Evolutionary conservation across 352 stramenopile species (phyloP), one percentile per base, ranked within the genome.

Genomic region (Pythium insidiosum): DNA sequence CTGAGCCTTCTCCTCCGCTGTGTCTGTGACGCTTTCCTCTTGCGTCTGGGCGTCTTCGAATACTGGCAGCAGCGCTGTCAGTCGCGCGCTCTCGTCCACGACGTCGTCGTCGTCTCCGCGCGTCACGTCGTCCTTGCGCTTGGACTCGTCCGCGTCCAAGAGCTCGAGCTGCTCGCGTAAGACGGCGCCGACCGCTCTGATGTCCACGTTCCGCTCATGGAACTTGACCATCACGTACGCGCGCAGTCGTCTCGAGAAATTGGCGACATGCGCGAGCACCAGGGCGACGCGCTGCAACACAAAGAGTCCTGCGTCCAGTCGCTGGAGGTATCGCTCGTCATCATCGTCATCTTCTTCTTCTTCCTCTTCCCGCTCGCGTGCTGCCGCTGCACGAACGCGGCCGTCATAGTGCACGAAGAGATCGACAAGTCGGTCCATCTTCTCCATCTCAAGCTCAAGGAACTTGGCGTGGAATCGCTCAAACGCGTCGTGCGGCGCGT

Each of bases 401-500:
- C 57, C 50, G 15, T 89, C 55, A 51, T 90, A 90, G 48, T 83
- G 81, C 2, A 63, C 68, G 45, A 89, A 89, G 21, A 89, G 43
- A 50, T 90, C 78, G 9, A 93, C 61, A 3, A 88, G 46, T 13
- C 80, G 72, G 43, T 93, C 80, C 18, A 88, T 47, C 50, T 93
- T 93, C 30, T 93, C 77, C 60, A 85, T 80, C 6, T 86, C 70
- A 20, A 69, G 82, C 43, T 93, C 80, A 1, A 89, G 51, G 60
- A 93, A 89, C 43, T 93, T 93, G 31, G 67, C 77, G 25, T 93
- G 69, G 4, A 93, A 62, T 7, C 77, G 78, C 10, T 73, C 75
- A 42, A 63, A 64, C 4, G 63, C 77, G 37, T 90, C 77, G 24
- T 69, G 48, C 12, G 66, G 59, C 19, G 77, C 68, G 5, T 84